A percentile compares a stretch with the other conserved stretches of the same genome.
phyloP scores from a whole-genome alignment of 768 basidiomycete genomes.

The Melanogaster broomeanus region DNA sequence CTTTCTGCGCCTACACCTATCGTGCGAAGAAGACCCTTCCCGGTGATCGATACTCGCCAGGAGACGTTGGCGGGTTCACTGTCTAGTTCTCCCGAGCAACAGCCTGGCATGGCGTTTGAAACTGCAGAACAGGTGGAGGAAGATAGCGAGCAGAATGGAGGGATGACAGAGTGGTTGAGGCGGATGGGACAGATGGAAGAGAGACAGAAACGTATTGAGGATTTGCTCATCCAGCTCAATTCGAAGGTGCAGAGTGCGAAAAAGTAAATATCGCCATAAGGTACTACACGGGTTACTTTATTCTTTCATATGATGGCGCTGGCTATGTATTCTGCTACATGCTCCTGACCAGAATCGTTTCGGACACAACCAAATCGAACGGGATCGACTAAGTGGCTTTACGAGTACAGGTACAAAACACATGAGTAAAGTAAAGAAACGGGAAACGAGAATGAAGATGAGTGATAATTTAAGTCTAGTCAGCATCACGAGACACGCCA shows the following conservation, averaged over 20 bases:
- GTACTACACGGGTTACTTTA: not conserved
- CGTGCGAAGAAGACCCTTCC: conserved; percentile 14
- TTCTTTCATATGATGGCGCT: not conserved
- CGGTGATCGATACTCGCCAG: conserved; percentile 24
- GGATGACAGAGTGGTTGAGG: conserved; percentile 30
- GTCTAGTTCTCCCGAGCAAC: conserved; percentile 30
- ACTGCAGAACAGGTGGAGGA: conserved; percentile 32
- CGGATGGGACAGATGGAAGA: conserved; percentile 44
- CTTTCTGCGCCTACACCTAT: conserved; percentile 2
- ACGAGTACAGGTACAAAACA: conserved; percentile 16
- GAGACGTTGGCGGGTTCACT: conserved; percentile 19
- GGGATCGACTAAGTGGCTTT: conserved; percentile 3
- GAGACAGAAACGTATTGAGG: conserved; percentile 50
- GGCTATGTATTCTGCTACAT: not conserved
- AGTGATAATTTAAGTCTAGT: conserved; percentile 29
- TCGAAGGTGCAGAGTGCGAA: conserved; percentile 13
- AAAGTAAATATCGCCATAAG: too few species aligned
- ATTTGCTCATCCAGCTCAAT: conserved; percentile 39
- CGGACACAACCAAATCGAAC: not conserved
- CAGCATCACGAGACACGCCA: not conserved
- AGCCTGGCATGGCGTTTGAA: conserved; percentile 9
- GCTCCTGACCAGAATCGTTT: not conserved
- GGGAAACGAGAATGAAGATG: conserved; percentile 9
- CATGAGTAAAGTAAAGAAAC: not conserved
- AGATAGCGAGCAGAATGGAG: conserved; percentile 24